These are phyloP conservation scores for Botrytis porri DNA, from an alignment of 2,329 filamentous ascomycete species.

Conservation along the genomic window DNA sequence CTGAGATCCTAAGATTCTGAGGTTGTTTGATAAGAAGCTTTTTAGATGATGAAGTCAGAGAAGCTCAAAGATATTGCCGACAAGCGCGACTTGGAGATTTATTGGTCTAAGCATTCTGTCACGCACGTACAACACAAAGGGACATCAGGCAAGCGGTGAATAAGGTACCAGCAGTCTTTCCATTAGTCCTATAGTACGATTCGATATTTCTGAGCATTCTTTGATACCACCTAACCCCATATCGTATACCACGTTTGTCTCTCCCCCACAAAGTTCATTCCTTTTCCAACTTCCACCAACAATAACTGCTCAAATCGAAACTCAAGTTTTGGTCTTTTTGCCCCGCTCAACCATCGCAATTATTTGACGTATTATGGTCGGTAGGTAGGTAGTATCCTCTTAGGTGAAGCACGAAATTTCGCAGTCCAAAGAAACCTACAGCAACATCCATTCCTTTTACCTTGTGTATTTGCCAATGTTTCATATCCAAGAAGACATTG, in stretches of 20 bases:
- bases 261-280: conserved; percentile 11
- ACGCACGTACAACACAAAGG: conserved; percentile 23
- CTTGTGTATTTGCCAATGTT: not conserved
- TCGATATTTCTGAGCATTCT: conserved; percentile 20
- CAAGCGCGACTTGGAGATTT: conserved; percentile 26
- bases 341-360: not conserved
- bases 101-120: conserved; percentile 23
- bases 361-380: not conserved
- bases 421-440: not conserved
- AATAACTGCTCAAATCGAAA: not conserved
- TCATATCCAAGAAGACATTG: not conserved
- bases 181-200: conserved; percentile 19
- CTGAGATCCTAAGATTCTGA: conserved; percentile 18
- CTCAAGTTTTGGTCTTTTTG: not conserved
- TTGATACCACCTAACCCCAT: conserved; percentile 9
- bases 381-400: not conserved
- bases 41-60: conserved; percentile 27
- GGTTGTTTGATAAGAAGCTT: conserved; percentile 20
- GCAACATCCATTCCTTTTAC: not conserved
- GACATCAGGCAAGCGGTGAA: conserved; percentile 14
- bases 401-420: not conserved
- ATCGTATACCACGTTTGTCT: not conserved
- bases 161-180: conserved; percentile 10
- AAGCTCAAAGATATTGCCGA: conserved; percentile 27
- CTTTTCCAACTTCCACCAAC: conserved; percentile 1